These are phyloP conservation scores for Rubia peregrina DNA, from an alignment of 305 asterid species.

Conservation along the genomic window DNA sequence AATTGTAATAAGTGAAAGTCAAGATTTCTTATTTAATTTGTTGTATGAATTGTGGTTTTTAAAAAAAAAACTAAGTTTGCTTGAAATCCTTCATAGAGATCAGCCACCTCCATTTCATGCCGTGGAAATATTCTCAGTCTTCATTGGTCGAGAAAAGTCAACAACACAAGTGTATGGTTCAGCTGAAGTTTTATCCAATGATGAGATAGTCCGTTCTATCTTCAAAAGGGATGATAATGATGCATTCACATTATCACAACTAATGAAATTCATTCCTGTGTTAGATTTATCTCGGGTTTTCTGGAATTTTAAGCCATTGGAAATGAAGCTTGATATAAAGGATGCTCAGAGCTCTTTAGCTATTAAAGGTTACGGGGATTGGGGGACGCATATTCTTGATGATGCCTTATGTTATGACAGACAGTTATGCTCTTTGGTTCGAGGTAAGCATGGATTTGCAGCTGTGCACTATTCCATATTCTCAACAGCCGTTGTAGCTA, in stretches of 20 bases:
- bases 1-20: background rate
- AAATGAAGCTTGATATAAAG: background rate
- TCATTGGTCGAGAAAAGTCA: background rate
- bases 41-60: too few species aligned
- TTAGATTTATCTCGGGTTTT: background rate
- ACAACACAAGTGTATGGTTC: too few species aligned
- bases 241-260: background rate
- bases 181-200: too few species aligned
- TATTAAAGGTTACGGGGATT: background rate
- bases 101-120: background rate
- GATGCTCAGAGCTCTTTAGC: background rate
- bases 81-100: background rate
- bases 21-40: background rate
- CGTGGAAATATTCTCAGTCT: background rate
- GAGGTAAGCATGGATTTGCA: background rate
- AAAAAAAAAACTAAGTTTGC: too few species aligned
- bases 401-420: background rate
- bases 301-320: background rate
- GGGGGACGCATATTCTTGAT: background rate
- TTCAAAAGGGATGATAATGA: background rate
- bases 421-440: background rate
- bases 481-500: background rate
- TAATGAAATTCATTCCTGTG: background rate
- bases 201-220: background rate
- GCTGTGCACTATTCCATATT: background rate